A percentile compares a stretch with the other conserved stretches of the same genome.
These are phyloP conservation scores for Cylindrodendrum hubeiense DNA, from an alignment of 2,329 filamentous ascomycete species.

Conservation along the genomic window DNA sequence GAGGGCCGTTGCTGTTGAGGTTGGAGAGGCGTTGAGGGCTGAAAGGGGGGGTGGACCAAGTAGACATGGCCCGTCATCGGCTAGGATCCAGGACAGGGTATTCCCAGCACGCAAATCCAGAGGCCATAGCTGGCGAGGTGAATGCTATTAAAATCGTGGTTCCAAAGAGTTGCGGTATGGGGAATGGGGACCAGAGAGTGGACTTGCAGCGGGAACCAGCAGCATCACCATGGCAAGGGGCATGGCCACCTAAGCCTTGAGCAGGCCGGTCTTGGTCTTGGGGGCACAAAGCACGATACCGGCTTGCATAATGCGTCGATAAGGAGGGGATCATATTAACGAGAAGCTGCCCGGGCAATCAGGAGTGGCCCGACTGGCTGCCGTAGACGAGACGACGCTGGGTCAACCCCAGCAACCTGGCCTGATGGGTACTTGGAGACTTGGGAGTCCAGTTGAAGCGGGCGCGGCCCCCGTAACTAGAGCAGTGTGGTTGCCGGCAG, in stretches of 20 bases:
- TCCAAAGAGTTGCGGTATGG: conserved; percentile 16
- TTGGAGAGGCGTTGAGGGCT: conserved; percentile 42
- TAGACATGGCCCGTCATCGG: conserved; percentile 21
- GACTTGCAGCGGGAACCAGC: conserved; percentile 42
- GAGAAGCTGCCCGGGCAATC: conserved; percentile 27
- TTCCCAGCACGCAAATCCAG: conserved; percentile 25
- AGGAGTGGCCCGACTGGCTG: conserved; percentile 30
- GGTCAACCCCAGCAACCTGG: conserved; percentile 34
- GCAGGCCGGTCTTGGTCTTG: conserved; percentile 31
- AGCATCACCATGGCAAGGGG: conserved; percentile 38
- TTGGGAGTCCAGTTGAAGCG: conserved; percentile 34
- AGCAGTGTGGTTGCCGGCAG: conserved; percentile 38
- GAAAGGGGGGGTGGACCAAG: conserved; percentile 42
- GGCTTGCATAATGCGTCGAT: conserved; percentile 36
- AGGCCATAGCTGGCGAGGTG: conserved; percentile 19
- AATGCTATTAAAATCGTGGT: conserved; percentile 1
- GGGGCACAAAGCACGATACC: conserved; percentile 39
- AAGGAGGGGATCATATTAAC: conserved; percentile 26
- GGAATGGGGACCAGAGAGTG: conserved; percentile 27
- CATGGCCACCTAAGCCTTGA: conserved; percentile 28
- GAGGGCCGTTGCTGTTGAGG: conserved; percentile 27
- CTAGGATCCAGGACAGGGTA: conserved; percentile 34
- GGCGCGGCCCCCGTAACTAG: conserved; percentile 23
- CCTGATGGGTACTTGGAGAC: conserved; percentile 32
- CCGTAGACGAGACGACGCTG: conserved; percentile 26